phyloP scores from a whole-genome alignment of 2,329 filamentous ascomycete species.

The Epichloe aotearoae region DNA sequence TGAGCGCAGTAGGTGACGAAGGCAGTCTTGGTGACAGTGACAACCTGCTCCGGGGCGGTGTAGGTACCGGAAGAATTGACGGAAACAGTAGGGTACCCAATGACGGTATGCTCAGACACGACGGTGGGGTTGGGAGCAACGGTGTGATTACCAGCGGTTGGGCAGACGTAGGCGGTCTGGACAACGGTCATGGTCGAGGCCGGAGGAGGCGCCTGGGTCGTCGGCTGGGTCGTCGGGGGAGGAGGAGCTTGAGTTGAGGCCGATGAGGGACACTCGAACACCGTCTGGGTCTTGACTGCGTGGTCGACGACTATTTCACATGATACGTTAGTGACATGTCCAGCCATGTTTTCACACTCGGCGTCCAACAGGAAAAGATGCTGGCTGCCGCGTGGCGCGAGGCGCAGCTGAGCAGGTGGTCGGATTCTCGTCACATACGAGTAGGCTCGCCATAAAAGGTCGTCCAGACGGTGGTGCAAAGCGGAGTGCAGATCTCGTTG shows the following conservation, averaged over 20 bases:
- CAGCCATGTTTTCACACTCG: no score
- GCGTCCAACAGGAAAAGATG: no score
- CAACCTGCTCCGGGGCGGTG: conserved; percentile 53
- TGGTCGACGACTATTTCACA: conserved; percentile 24
- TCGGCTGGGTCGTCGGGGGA: conserved; percentile 1
- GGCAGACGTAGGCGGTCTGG: conserved; percentile 62
- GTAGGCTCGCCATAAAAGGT: conserved; percentile 43
- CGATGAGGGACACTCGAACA: conserved; percentile 7
- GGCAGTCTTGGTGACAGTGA: conserved; percentile 56
- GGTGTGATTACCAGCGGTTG: conserved; percentile 61
- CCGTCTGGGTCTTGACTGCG: conserved; percentile 13
- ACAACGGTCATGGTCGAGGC: conserved; percentile 31
- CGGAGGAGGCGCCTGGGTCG: conserved; percentile 6
- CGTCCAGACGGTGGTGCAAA: conserved; percentile 62
- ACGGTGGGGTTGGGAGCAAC: conserved; percentile 55
- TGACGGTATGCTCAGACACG: conserved; percentile 37
- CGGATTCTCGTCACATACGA: conserved; percentile 32
- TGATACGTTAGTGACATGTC: not conserved
- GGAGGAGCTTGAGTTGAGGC: conserved; percentile 3
- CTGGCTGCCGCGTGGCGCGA: no score
- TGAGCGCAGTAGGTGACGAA: conserved; percentile 31
- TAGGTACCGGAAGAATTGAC: conserved; percentile 59
- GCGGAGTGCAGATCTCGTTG: conserved; percentile 38
- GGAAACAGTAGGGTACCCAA: conserved; percentile 23
- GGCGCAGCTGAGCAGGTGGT: no score